Conservation (phyloP, 306 rosid genomes). For the Lablab purpureus region DNA sequence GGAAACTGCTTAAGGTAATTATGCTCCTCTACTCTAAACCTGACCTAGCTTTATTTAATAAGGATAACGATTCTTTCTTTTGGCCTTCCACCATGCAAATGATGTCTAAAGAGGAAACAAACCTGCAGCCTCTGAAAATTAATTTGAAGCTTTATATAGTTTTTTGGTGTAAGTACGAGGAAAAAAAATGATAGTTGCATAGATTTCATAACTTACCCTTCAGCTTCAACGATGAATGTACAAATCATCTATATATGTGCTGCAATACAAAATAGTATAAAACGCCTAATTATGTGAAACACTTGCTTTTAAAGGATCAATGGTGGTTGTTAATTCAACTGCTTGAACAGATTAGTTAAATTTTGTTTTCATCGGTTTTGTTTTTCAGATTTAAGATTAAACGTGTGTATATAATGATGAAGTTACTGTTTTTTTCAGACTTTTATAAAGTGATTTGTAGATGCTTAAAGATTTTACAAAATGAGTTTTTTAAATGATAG, state of each 20-base stretch:
- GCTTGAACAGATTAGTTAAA: neutral
- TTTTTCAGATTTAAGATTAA: neutral
- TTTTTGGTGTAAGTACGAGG: neutral
- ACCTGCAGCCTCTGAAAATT: neutral
- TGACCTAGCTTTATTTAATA: neutral
- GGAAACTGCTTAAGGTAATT: neutral
- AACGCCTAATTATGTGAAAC: neutral
- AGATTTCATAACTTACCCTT: neutral
- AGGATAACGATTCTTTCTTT: neutral
- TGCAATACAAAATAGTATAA: no score
- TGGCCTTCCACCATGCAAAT: neutral
- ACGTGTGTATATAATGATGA: neutral
- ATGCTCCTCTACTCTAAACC: neutral
- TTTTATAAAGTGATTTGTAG: neutral
- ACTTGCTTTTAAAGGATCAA: neutral
- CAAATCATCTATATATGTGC: neutral
- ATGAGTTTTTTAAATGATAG: neutral
- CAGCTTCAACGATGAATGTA: neutral
- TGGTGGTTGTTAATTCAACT: neutral
- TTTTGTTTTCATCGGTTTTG: neutral
- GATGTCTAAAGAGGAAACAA: neutral
- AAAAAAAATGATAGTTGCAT: no score
- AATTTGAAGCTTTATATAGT: neutral
- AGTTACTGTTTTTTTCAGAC: neutral
- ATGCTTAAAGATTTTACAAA: neutral